Evolutionary conservation across 2,329 filamentous ascomycete genomes (phyloP).

Genomic region (Xylariaceae sp.): DNA sequence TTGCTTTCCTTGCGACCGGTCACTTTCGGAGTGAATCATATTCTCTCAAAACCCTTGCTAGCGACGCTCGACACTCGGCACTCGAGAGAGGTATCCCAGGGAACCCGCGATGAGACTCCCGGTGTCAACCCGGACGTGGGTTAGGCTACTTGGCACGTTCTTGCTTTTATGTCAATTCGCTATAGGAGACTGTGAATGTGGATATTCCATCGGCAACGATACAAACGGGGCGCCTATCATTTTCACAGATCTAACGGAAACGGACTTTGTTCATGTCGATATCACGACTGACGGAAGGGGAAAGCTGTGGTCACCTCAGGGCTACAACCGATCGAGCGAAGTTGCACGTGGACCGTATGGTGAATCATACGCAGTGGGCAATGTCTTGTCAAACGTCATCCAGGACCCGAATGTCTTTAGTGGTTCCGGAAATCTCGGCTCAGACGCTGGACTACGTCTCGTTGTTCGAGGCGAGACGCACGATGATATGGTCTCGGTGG

Average conservation of each 20-base stretch:
- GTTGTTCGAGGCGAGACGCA: conserved; percentile 46
- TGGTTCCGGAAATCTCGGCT: conserved; percentile 43
- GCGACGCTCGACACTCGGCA: too few relatives aligned
- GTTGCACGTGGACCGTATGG: conserved; percentile 62
- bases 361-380: conserved; percentile 57
- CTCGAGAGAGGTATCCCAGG: too few relatives aligned
- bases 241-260: conserved; percentile 70
- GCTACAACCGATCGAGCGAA: conserved; percentile 62
- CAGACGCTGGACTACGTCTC: conserved; percentile 55
- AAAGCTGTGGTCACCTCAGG: conserved; percentile 59
- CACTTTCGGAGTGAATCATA: too few relatives aligned
- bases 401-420: conserved; percentile 40
- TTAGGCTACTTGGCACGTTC: conserved; percentile 11
- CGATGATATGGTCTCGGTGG: conserved; percentile 55
- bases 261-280: conserved; percentile 63
- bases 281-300: conserved; percentile 45
- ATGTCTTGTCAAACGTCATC: conserved; percentile 55
- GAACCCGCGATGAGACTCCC: conserved; percentile 4
- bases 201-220: conserved; percentile 59
- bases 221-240: conserved; percentile 40
- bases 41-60: too few relatives aligned
- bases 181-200: conserved; percentile 64
- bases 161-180: conserved; percentile 20
- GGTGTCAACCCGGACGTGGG: conserved; percentile 1
- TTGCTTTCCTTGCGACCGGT: too few relatives aligned